Base-by-base conservation (phyloP, 225 moss, liverwort and hornwort species). In the Rhytidiadelphus loreus region DNA sequence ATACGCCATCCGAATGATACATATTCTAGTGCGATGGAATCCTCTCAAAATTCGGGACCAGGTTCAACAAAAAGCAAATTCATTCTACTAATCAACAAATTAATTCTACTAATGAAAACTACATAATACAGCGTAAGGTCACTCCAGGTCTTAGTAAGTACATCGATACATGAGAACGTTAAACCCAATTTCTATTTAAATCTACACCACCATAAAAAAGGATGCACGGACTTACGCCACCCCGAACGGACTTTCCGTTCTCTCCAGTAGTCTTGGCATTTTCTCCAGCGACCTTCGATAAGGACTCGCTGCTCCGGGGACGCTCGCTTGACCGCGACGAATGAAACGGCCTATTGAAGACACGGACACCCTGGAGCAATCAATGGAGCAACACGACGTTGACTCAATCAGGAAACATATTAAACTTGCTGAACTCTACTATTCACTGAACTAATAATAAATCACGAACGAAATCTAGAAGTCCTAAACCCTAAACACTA, bases 241-340 rank as follows among this genome's bases (percentile, higher is more conserved):
- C 86, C 59, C 92, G 86, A 41, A 92, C 85, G 16, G 83, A 62
- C 84, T 89, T 93, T 74, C 86, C 88, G 56, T 78, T 85, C 76
- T 72, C 80, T 70, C 88, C 89, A 83, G 82, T 41, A 66, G 81
- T 81, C 86, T 89, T 93, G 53, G 84, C 89, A 81, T 82, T 81
- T 88, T 92, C 89, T 83, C 91, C 87, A 77, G 90, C 65, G 59
- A 90, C 88, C 78, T 89, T 92, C 20, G 92, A 88, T 32, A 92
- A 84, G 33, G 90, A 89, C 86, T 90, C 91, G 64, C 69, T 81
- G n/a, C 44, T 78, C 82, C 50, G 88, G 68, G 81, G 75, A 86
- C 52, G 28, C 66, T 85, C 61, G 64, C 83, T 90, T 80, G 57
- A 70, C 72, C 66, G 83, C 68, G 90, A 90, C 39, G 88, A 89